Evolutionary conservation across 805 yeast genomes (phyloP).

Genomic region (Cyberlindnera maritima): DNA sequence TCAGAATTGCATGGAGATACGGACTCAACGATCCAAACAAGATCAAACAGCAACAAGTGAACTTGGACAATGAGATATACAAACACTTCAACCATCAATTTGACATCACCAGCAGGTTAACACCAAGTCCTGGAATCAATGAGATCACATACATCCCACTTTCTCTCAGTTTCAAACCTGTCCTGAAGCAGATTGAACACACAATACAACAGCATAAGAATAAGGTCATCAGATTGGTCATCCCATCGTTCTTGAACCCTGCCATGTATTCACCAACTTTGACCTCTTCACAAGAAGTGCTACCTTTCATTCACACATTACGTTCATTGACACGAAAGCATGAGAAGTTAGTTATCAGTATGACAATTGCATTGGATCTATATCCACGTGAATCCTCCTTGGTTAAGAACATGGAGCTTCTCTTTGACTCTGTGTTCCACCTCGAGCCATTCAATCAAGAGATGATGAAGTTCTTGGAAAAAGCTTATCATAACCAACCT

Average conservation of each 20-base stretch:
- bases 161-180: conserved; percentile 25
- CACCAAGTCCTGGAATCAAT: conserved; percentile 60
- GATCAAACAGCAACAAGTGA: conserved; percentile 23
- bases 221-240: conserved; percentile 57
- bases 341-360: conserved; percentile 45
- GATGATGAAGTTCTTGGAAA: conserved; percentile 61
- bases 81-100: conserved; percentile 64
- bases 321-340: conserved; percentile 50
- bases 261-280: conserved; percentile 57
- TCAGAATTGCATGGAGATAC: conserved; percentile 95
- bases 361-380: conserved; percentile 62
- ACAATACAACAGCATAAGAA: conserved; percentile 41
- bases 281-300: conserved; percentile 43
- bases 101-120: conserved; percentile 69
- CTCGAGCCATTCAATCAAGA: conserved; percentile 81
- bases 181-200: conserved; percentile 41
- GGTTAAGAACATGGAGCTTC: conserved; percentile 50
- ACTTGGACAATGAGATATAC: conserved; percentile 33
- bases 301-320: conserved; percentile 62
- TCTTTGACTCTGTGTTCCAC: conserved; percentile 67
- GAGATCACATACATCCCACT: conserved; percentile 60
- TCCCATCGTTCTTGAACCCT: conserved; percentile 83
- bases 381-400: conserved; percentile 53
- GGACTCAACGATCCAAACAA: conserved; percentile 44
- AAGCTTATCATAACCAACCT: conserved; percentile 69